Base-by-base conservation (phyloP, 495 filamentous ascomycete species). In the Trichoderma orchidacearum region DNA sequence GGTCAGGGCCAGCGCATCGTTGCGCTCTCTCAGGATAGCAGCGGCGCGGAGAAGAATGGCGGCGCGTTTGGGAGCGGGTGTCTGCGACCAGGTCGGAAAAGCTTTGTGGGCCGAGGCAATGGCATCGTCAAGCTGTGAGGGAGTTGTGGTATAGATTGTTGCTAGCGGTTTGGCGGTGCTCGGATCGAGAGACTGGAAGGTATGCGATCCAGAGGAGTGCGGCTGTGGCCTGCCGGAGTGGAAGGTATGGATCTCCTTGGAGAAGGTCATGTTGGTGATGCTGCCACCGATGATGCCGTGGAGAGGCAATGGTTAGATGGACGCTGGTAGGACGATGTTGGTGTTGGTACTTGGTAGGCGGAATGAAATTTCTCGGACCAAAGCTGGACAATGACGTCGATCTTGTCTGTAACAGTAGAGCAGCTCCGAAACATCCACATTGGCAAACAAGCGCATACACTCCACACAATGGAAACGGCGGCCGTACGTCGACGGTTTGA, bases 181-280 rank as follows among this genome's bases (percentile, higher is more conserved):
- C 34, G 87, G 87, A 64, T 89, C 77, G 58, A 86, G 71, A 28
- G 83, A 75, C 30, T 79, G 75, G 68, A 89, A 90, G 45, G 80
- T 79, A 21, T 64, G 70, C 1, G 67, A 58, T 53, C 77, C 76
- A 25, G 81, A 84, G 54, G 78, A 76, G 28, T 81, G 73, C 48
- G 72, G 62, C 57, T 83, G 83, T 30, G 69, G 63, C 60, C 78
- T 75, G 62, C 87, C 87, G 59, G 82, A 75, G 68, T 84, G 88
- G 71, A 83, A 89, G 59, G 86, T 78, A 61, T 81, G 76, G 60
- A 55, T 55, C 25, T 55, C 53, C 9, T 21, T 21, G 2, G 31
- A n/a, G 9, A 55, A 55, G n/a, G 53, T 55, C 53, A 55, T 55
- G 31, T 21, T 36, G 51, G 12, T 76, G 82, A 25, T 76, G 70